Evolutionary conservation across 768 basidiomycete species (phyloP).

Genomic region (Paxillus rubicundulus): DNA sequence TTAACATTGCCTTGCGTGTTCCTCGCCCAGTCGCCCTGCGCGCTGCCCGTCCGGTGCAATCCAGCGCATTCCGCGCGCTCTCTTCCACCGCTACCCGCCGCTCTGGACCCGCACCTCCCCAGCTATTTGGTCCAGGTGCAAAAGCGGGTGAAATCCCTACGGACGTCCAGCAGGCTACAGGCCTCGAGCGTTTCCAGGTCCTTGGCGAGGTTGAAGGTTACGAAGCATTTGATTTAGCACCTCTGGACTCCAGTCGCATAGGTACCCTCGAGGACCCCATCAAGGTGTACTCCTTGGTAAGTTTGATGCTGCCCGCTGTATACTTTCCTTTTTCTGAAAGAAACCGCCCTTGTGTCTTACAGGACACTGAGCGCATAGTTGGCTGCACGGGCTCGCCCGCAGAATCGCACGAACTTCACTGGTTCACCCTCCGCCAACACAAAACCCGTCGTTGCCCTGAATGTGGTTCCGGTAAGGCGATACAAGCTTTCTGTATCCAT

Average conservation of each 20-base stretch:
- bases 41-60: constrained; percentile 17
- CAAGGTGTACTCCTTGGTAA: constrained; percentile 81
- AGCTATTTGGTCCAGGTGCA: constrained; percentile 69
- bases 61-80: constrained; percentile 48
- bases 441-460: constrained; percentile 82
- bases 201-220: constrained; percentile 86
- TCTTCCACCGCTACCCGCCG: constrained; percentile 53
- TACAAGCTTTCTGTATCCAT: not conserved
- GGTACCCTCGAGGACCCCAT: constrained; percentile 89
- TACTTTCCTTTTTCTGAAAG: not conserved
- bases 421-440: constrained; percentile 69
- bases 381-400: constrained; percentile 95
- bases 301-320: constrained; percentile 26
- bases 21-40: constrained; percentile 26
- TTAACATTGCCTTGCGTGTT: constrained; percentile 25
- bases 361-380: constrained; percentile 82
- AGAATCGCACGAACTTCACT: constrained; percentile 91
- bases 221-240: constrained; percentile 85
- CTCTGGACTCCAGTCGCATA: constrained; percentile 79
- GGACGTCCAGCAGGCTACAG: constrained; percentile 89
- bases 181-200: constrained; percentile 93
- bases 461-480: constrained; percentile 81
- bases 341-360: not conserved
- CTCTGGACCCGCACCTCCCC: constrained; percentile 62
- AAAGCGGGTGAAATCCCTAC: constrained; percentile 76